Evolutionary conservation across 1,139 yeast genomes (phyloP).

Genomic region (Saccharomyces uvarum): DNA sequence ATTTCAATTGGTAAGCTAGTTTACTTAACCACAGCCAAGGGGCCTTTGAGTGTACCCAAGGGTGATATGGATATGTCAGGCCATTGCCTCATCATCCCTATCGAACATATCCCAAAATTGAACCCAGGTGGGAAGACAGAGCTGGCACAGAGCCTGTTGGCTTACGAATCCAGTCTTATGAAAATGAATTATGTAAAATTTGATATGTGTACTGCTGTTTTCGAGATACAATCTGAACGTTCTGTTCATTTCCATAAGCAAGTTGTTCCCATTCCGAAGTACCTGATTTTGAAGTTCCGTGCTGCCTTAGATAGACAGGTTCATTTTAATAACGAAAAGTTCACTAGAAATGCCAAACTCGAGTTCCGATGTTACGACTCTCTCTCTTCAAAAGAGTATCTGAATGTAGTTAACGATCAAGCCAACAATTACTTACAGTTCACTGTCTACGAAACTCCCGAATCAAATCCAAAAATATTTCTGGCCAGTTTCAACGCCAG

Average conservation of each 20-base stretch:
- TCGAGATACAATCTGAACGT: conserved; percentile 50
- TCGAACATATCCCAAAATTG: conserved; percentile 56
- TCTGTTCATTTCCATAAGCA: conserved; percentile 65
- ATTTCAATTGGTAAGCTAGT: conserved; percentile 60
- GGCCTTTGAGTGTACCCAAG: conserved; percentile 60
- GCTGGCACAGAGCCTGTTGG: conserved; percentile 36
- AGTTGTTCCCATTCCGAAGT: conserved; percentile 49
- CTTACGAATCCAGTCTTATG: conserved; percentile 41
- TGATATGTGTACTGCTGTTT: conserved; percentile 45
- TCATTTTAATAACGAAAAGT: conserved; percentile 44
- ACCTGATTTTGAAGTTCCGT: conserved; percentile 35
- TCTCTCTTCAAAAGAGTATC: conserved; percentile 15
- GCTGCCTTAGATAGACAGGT: conserved; percentile 37
- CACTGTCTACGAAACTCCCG: conserved; percentile 32
- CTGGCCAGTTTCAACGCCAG: conserved; percentile 27
- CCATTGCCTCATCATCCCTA: conserved; percentile 77
- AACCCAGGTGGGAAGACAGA: conserved; percentile 27
- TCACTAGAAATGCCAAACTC: conserved; percentile 38
- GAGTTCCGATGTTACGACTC: conserved; percentile 34
- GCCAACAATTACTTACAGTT: conserved; percentile 36
- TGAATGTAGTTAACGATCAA: conserved; percentile 32
- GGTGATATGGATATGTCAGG: conserved; percentile 54
- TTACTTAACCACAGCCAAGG: conserved; percentile 77
- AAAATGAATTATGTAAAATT: conserved; percentile 39
- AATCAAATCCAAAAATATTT: conserved; percentile 27